A percentile compares a stretch with the other conserved stretches of the same genome.
These are phyloP conservation scores for Phoenix dactylifera DNA, from an alignment of 176 grass and related monocot species.

Conservation along the genomic window DNA sequence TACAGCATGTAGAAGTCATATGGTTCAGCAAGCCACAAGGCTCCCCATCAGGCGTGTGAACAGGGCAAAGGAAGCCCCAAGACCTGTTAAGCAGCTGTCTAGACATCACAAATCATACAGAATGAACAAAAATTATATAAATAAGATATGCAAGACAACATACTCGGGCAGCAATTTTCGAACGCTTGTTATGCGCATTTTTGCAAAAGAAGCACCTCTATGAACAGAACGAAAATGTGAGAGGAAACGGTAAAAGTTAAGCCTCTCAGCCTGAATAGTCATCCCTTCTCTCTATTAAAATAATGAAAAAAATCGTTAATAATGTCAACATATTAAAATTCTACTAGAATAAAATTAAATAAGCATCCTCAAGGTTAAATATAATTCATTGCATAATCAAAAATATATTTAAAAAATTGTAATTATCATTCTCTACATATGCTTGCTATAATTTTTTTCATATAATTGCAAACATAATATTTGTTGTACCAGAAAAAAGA, in stretches of 20 bases:
- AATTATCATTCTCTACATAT: too few species aligned
- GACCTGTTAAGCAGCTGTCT: slow-evolving; percentile 42
- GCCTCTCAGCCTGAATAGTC: slow-evolving; percentile 78
- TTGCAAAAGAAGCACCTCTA: slow-evolving; percentile 90
- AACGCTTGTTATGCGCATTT: slow-evolving; percentile 84
- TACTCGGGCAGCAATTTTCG: slow-evolving; percentile 97
- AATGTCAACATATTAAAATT: slow-evolving; percentile 6
- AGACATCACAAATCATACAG: slow-evolving; percentile 12
- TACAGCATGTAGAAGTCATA: slow-evolving; percentile 78
- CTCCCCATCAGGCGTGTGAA: slow-evolving; percentile 88
- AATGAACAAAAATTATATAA: not conserved
- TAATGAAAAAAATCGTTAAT: slow-evolving; percentile 15
- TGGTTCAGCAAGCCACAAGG: slow-evolving; percentile 95
- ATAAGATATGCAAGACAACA: slow-evolving; percentile 15
- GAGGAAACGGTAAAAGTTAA: slow-evolving; percentile 78
- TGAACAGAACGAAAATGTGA: slow-evolving; percentile 93
- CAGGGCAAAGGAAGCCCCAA: slow-evolving; percentile 93
- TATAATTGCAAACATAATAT: too few species aligned
- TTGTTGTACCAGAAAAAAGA: too few species aligned
- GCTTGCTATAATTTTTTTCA: too few species aligned
- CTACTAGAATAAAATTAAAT: too few species aligned
- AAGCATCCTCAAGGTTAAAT: too few species aligned
- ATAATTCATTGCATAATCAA: too few species aligned
- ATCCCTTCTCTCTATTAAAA: slow-evolving; percentile 82
- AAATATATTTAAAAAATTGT: too few species aligned